phyloP scores from a whole-genome alignment of 805 yeast genomes.

The Wickerhamiella alocasiicola region DNA sequence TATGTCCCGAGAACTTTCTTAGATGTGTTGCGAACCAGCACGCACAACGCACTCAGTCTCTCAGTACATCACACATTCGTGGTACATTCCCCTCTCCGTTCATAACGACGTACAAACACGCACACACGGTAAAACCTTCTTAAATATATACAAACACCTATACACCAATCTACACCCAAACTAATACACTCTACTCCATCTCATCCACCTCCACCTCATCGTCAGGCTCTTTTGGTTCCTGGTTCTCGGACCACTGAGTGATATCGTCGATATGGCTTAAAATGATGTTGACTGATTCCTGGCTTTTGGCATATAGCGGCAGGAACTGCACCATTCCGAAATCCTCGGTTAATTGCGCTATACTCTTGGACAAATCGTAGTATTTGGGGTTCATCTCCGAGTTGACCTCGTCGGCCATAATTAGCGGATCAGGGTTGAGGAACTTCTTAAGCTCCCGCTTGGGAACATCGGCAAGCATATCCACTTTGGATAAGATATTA shows the following conservation, averaged over 20 bases:
- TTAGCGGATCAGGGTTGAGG: slow-evolving; percentile 81
- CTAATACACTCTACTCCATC: neutral
- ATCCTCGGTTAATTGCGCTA: slow-evolving; percentile 87
- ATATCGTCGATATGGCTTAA: slow-evolving; percentile 89
- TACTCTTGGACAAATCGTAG: slow-evolving; percentile 58
- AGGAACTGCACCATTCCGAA: slow-evolving; percentile 97
- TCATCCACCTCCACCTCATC: slow-evolving; percentile 31
- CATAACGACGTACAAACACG: neutral
- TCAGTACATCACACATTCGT: no score
- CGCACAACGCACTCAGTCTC: no score
- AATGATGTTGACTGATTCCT: slow-evolving; percentile 68
- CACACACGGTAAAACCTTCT: neutral
- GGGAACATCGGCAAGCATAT: slow-evolving; percentile 51
- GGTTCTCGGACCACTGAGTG: slow-evolving; percentile 94
- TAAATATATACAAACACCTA: neutral
- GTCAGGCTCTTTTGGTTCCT: slow-evolving; percentile 92
- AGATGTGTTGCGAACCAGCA: no score
- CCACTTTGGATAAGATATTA: slow-evolving; percentile 77
- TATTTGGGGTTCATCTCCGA: slow-evolving; percentile 48
- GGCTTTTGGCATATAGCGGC: slow-evolving; percentile 70
- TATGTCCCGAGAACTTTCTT: no score
- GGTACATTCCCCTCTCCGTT: no score
- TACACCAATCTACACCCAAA: neutral
- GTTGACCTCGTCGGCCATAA: slow-evolving; percentile 41
- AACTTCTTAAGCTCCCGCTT: slow-evolving; percentile 69